Evolutionary conservation across 768 basidiomycete species (phyloP).

Genomic region (Lanmaoa rubissima): DNA sequence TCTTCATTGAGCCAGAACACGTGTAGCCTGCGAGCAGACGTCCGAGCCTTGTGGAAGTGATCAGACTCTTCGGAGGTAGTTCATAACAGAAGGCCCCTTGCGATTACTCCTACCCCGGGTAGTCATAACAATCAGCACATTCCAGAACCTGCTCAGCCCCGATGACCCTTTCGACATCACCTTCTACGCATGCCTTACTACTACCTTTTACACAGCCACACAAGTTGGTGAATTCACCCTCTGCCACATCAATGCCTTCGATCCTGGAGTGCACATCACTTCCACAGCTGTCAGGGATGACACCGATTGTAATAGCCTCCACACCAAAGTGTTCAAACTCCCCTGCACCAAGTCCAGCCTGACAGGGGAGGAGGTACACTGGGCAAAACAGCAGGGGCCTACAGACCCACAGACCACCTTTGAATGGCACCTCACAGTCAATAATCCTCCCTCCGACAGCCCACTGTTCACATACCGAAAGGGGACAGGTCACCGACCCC

Average conservation of each 20-base stretch:
- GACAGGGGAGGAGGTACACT: neutral
- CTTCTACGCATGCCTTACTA: neutral
- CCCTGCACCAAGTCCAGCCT: too few relatives aligned
- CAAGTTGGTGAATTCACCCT: neutral
- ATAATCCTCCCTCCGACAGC: neutral
- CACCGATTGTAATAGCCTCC: too few relatives aligned
- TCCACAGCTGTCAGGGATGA: neutral
- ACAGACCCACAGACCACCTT: neutral
- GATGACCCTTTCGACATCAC: neutral
- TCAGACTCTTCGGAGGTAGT: too few relatives aligned
- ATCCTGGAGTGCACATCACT: too few relatives aligned
- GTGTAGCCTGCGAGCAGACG: too few relatives aligned
- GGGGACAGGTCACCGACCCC: rapidly evolving
- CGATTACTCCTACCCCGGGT: too few relatives aligned
- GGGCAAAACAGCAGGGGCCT: neutral
- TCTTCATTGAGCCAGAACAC: too few relatives aligned
- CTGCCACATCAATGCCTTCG: neutral
- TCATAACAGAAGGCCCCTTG: too few relatives aligned
- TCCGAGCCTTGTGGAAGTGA: too few relatives aligned
- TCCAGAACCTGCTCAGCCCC: neutral
- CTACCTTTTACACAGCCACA: neutral
- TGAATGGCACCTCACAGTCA: neutral
- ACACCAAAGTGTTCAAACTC: too few relatives aligned
- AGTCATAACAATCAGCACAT: neutral
- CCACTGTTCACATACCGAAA: neutral